phyloP scores from a whole-genome alignment of 106 monocot genomes.

The Vanilla planifolia region DNA sequence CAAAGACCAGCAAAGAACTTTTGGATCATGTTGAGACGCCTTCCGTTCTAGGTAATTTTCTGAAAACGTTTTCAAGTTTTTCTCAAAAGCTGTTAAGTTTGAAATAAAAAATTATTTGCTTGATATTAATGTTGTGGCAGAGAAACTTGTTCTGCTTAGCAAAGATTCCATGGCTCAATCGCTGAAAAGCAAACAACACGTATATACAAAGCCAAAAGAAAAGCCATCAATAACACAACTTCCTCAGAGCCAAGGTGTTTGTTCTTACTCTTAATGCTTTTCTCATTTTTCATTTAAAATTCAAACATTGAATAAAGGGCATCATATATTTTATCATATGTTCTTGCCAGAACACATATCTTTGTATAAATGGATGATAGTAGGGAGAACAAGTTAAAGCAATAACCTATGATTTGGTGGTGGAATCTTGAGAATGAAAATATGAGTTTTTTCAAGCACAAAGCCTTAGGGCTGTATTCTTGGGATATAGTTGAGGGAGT shows the following conservation, averaged over 20 bases:
- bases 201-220: neutral
- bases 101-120: neutral
- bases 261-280: neutral
- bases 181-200: neutral
- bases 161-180: neutral
- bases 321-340: too few species aligned
- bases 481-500: too few species aligned
- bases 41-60: constrained; percentile 5
- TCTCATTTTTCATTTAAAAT: neutral
- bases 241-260: constrained; percentile 6
- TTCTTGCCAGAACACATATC: too few species aligned
- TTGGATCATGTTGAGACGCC: constrained; percentile 3
- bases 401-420: too few species aligned
- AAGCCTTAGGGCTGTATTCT: too few species aligned
- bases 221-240: neutral
- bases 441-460: too few species aligned
- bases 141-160: neutral
- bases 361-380: too few species aligned
- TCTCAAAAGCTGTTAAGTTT: neutral
- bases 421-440: too few species aligned
- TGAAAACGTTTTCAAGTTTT: neutral
- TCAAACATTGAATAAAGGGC: too few species aligned
- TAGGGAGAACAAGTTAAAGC: too few species aligned
- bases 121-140: neutral
- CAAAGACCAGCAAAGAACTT: constrained; percentile 5